A percentile compares a stretch with the other conserved stretches of the same genome.
phyloP scores from a whole-genome alignment of 2,329 filamentous ascomycete genomes.

The Penicillium capsulatum region DNA sequence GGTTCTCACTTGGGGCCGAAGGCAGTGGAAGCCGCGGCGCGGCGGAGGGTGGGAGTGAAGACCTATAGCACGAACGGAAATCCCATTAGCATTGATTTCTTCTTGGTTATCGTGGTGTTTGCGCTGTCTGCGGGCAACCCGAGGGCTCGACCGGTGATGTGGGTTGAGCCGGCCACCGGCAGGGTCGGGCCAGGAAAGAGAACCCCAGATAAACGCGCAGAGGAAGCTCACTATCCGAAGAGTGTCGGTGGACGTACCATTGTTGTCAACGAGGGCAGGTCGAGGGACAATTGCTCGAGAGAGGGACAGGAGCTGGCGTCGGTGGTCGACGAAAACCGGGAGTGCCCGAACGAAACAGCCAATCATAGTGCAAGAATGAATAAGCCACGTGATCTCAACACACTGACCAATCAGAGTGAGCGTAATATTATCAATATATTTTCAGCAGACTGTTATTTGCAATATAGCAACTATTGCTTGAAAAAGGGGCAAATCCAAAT shows the following conservation, averaged over 20 bases:
- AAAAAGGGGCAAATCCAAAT: too few relatives aligned
- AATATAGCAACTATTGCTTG: too few relatives aligned
- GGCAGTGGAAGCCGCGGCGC: constrained; percentile 46
- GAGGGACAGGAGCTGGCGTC: constrained; percentile 17
- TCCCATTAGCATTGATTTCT: constrained; percentile 20
- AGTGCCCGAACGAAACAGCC: constrained; percentile 21
- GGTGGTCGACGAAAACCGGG: constrained; percentile 36
- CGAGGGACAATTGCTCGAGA: constrained; percentile 25
- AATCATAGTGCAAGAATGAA: constrained; percentile 1
- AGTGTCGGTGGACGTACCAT: constrained; percentile 28
- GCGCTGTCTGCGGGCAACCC: constrained; percentile 12
- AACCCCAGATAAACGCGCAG: not conserved
- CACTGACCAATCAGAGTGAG: constrained; percentile 27
- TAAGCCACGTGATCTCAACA: constrained; percentile 18
- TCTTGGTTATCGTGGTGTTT: not conserved
- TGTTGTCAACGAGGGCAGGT: constrained; percentile 25
- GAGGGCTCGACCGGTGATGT: constrained; percentile 9
- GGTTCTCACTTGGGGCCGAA: constrained; percentile 55
- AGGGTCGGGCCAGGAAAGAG: not conserved
- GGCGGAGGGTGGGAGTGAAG: constrained; percentile 35
- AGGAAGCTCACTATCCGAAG: not conserved
- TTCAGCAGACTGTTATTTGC: too few relatives aligned
- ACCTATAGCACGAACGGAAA: constrained; percentile 15
- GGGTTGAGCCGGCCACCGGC: constrained; percentile 1
- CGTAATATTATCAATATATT: too few relatives aligned